Base-by-base conservation (phyloP, 805 yeast genomes). In the Lipomyces chichibuensis region DNA sequence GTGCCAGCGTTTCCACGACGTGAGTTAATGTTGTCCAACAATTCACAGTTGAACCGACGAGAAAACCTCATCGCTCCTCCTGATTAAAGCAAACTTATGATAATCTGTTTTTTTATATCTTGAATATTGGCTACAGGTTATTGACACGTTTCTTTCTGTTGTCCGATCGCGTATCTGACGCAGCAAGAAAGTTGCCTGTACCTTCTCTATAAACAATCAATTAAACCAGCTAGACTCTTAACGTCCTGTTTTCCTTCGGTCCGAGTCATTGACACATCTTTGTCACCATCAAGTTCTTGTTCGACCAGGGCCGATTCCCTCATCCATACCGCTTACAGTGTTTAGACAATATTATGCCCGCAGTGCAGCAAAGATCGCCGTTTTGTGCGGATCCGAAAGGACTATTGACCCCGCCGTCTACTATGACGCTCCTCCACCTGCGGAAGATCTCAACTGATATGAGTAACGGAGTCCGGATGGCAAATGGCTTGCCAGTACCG, bases 401-500 rank as follows among this genome's bases (percentile, higher is more conserved):
- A 25, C 17, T 52, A 29, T 25, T 52, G 33, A 52, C 33, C 33
- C 53, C 35, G 37, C 63, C 25, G 2, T 60, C 51, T 37, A 52
- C 39, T 52, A 37, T 17, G 37, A 52, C 54, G 57, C 57, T 8
- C 25, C 57, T 8, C 51, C 39, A 23, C 53, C 37, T n/a, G 9
- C 51, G 53, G 54, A 58, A 25, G 7, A 35, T 27, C 20, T 43
- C 49, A 17, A 43, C 49, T 17, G 49, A 43, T 43, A 43, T 43
- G 49, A 43, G 23, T n/a, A 43, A 17, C 25, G 49, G 49, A n/a
- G 49, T 43, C 49, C 49, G 49, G 49, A 43, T 43, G 9, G 49
- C 23, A n/a, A 43, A 43, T 43, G 53, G 29, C n/a, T 25, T 37
- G 32, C 11, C 54, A 43, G 53, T 51, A 46, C 52, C 60, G 46